phyloP scores from a whole-genome alignment of 2,329 filamentous ascomycete species.

The Blumeriella jaapii region DNA sequence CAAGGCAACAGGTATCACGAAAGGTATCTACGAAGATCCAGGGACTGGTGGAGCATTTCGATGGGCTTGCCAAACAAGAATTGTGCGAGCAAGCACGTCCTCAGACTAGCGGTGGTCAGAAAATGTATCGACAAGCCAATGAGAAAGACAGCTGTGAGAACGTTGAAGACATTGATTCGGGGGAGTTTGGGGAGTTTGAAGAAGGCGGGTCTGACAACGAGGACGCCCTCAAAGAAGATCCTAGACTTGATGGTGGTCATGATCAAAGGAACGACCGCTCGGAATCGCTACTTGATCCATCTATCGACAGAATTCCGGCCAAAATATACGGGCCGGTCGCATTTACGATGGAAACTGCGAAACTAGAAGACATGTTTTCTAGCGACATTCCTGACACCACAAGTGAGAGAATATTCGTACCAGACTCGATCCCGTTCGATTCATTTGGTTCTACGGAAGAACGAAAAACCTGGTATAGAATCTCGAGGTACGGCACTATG shows the following conservation, averaged over 20 bases:
- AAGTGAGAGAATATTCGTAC: slow-evolving; percentile 21
- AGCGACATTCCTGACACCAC: slow-evolving; percentile 10
- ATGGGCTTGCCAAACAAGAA: slow-evolving; percentile 17
- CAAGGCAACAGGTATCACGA: slow-evolving; percentile 10
- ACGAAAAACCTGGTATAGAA: slow-evolving; percentile 53
- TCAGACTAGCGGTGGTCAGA: background rate
- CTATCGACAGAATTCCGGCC: background rate
- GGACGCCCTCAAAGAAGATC: background rate
- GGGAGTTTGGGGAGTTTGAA: slow-evolving; percentile 31
- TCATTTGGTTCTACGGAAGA: slow-evolving; percentile 43
- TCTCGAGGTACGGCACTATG: slow-evolving; percentile 48
- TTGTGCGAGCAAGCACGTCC: background rate
- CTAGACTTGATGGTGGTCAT: background rate
- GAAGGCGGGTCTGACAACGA: slow-evolving; percentile 22
- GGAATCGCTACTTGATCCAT: no score
- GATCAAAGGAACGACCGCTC: background rate
- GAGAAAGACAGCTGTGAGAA: slow-evolving; percentile 5
- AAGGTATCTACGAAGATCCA: slow-evolving; percentile 20
- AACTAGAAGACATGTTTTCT: slow-evolving; percentile 23
- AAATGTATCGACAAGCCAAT: slow-evolving; percentile 4
- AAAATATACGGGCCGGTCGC: slow-evolving; percentile 16
- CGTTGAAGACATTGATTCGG: slow-evolving; percentile 10
- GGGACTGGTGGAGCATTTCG: slow-evolving; percentile 22
- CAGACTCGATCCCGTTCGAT: slow-evolving; percentile 29
- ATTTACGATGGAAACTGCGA: slow-evolving; percentile 18